Evolutionary conservation across 2,329 filamentous ascomycete genomes (phyloP), one percentile per base, ranked within the genome.

Genomic region (Plenodomus biglobosus): DNA sequence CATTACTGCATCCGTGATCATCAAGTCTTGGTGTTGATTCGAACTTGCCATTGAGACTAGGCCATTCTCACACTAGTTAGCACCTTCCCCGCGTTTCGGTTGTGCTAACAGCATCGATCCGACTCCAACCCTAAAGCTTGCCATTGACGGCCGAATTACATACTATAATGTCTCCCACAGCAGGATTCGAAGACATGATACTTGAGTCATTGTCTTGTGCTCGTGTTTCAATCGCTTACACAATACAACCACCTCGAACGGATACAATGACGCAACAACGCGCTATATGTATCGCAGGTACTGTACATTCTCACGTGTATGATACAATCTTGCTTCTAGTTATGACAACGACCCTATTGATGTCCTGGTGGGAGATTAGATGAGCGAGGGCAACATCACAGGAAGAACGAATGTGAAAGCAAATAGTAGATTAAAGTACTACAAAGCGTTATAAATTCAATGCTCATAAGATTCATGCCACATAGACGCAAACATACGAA

Each of bases 401-500:
- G 54, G 53, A 8, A 48, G 62, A 22, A 62, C 59, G 1, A 59
- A 63, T 13, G 48, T 52, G 1, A 67, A 63, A 34, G 40, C 59
- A 19, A 58, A 55, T 35, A 58, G 63, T 64, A 53, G 1, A 5
- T 19, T 20, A 11, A 24, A 11, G 11, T 24, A 5, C 11, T 24
- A 5, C 22, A 5, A 11, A 6, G 22, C 11, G 22, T n/a, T 24
- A 11, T 21, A 18, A 19, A 11, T 17, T 16, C 11, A 2, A 13
- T 36, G 22, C 48, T 54, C 21, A 61, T 17, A 42, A 16, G 8
- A 16, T 7, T 1, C 13, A 65, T 58, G 53, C 8, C 57, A 62
- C 27, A 45, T 58, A 6, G 76, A 75, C 11, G 78, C n/a, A n/a
- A n/a, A n/a, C 75, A 8, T 81, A 80, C 50, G 78, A 81, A 51